Evolutionary conservation across 257 asterid genomes (phyloP).

Genomic region (Thymus quinquecostatus): DNA sequence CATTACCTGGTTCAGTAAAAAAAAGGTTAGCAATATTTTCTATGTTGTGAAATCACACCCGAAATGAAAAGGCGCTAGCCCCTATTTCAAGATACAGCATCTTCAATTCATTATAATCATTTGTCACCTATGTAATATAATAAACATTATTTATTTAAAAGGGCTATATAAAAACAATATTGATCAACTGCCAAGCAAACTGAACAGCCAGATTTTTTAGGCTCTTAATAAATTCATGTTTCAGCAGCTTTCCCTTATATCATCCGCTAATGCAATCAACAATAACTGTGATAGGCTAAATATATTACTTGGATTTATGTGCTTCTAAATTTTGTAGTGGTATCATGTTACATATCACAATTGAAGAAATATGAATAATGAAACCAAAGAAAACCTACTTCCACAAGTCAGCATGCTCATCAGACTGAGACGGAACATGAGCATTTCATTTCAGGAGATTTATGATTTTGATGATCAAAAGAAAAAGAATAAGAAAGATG

Average conservation of each 20-base stretch:
- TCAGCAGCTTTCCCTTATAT: conserved; percentile 4
- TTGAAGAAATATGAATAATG: conserved; percentile 1
- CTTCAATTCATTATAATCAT: background rate
- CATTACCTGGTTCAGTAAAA: conserved; percentile 64
- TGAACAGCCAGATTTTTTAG: background rate
- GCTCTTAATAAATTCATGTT: background rate
- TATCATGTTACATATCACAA: conserved; percentile 6
- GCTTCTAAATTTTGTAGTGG: background rate
- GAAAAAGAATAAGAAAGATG: background rate
- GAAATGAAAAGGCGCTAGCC: background rate
- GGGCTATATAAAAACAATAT: background rate
- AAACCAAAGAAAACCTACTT: background rate
- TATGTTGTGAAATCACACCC: conserved; percentile 5
- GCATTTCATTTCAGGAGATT: background rate
- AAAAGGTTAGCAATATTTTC: conserved; percentile 30
- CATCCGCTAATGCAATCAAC: background rate
- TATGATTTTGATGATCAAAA: background rate
- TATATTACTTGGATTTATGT: conserved; percentile 1
- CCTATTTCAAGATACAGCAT: conserved; percentile 30
- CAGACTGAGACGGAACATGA: background rate
- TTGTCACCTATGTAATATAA: background rate
- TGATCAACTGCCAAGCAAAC: conserved; percentile 13
- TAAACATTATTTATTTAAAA: too few species aligned
- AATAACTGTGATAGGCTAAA: background rate
- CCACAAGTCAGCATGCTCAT: background rate